Evolutionary conservation across 2,329 filamentous ascomycete genomes (phyloP).

Genomic region (Ophiostoma montium): DNA sequence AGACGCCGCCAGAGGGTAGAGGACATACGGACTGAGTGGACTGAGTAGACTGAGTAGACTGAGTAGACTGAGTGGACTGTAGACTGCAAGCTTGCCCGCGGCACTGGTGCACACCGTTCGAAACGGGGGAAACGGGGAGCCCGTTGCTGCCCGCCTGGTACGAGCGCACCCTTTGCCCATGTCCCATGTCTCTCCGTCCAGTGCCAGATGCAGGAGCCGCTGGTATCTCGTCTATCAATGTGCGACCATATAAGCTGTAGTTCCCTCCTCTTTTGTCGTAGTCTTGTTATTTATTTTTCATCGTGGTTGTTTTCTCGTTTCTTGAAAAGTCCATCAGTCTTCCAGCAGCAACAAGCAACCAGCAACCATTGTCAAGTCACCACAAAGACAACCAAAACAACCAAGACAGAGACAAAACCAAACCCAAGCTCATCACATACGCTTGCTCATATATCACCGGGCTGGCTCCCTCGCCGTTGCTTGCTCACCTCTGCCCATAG

Average conservation of each 20-base stretch:
- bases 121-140: slow-evolving; percentile 4
- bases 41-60: too few species aligned
- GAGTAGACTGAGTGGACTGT: too few species aligned
- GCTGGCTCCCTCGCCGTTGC: not conserved
- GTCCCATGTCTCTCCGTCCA: slow-evolving; percentile 2
- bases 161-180: slow-evolving; percentile 1
- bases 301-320: not conserved
- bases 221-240: not conserved
- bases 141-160: slow-evolving; percentile 5
- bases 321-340: not conserved
- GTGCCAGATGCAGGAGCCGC: too few species aligned
- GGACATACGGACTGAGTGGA: too few species aligned
- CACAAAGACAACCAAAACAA: not conserved
- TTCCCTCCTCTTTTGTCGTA: not conserved
- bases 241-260: slow-evolving; percentile 7
- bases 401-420: not conserved
- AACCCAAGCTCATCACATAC: not conserved
- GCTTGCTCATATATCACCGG: not conserved
- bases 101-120: not conserved
- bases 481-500: not conserved
- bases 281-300: not conserved
- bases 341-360: not conserved
- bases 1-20: not conserved
- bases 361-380: not conserved
- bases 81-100: not conserved